Percentiles rank a stretch among this genome's conserved stretches.
Conservation (phyloP, 2,329 filamentous ascomycete genomes). For the Uncinocarpus reesii region DNA sequence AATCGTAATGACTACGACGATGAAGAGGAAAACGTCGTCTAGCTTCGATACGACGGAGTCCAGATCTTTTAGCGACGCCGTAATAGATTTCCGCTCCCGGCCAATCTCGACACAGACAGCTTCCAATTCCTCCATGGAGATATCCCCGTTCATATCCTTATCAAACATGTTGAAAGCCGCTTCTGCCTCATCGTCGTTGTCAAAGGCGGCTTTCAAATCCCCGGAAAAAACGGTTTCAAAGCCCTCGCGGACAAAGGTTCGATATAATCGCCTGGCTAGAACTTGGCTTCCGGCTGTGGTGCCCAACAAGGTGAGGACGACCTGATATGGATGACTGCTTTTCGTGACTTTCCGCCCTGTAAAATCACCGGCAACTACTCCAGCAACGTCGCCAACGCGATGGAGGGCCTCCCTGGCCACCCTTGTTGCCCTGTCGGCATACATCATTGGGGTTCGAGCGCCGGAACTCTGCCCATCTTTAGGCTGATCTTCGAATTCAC, state of each 20-base stretch:
- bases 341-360: slow-evolving; percentile 61
- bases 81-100: slow-evolving; percentile 88
- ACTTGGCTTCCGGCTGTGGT: slow-evolving; percentile 67
- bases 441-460: slow-evolving; percentile 60
- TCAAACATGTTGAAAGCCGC: slow-evolving; percentile 88
- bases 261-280: slow-evolving; percentile 75
- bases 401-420: slow-evolving; percentile 65
- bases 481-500: slow-evolving; percentile 59
- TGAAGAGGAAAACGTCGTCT: slow-evolving; percentile 77
- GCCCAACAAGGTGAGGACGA: slow-evolving; percentile 66
- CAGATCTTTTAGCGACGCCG: slow-evolving; percentile 84
- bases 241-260: slow-evolving; percentile 66
- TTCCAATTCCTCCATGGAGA: slow-evolving; percentile 89
- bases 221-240: slow-evolving; percentile 67
- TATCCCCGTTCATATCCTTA: slow-evolving; percentile 92
- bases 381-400: slow-evolving; percentile 76
- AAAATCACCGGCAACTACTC: slow-evolving; percentile 80
- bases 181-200: slow-evolving; percentile 73
- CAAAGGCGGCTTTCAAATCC: slow-evolving; percentile 69
- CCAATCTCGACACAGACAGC: slow-evolving; percentile 89
- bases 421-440: slow-evolving; percentile 58
- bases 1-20: slow-evolving; percentile 68
- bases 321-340: slow-evolving; percentile 71
- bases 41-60: slow-evolving; percentile 88
- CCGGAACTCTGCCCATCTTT: slow-evolving; percentile 45